Base-by-base conservation (phyloP, 73 alveolate genomes). In the Tetrahymena malaccensis region DNA sequence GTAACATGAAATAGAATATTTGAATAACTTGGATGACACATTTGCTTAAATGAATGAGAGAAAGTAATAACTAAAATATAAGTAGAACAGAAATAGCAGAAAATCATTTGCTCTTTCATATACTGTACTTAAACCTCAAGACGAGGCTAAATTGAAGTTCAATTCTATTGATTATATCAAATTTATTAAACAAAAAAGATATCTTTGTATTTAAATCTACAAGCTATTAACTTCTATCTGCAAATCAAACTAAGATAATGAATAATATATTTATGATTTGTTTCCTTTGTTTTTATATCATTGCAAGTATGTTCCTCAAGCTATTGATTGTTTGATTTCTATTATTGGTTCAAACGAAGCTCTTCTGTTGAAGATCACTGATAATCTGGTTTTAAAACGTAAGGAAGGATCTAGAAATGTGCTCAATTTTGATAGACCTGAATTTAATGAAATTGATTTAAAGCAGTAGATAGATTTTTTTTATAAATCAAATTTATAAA, bases 261-360 rank as follows among this genome's bases (percentile, higher is more conserved):
- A 95, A 43, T 25, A 37, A 33, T 95, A 95, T n/a, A 95, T 94
- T 19, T 95, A 43, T 37, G 94, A 95, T 34, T 56, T 95, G 43
- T 50, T 95, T 34, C 93, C 93, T 22, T 83, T 56, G 19, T 95
- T 95, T 44, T 50, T 85, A 50, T 94, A 44, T 43, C 94, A 95
- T 25, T 95, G 97, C 44, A 43, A 94, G 44, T 89, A 89, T 55
- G 94, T 95, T 44, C 95, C 97, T 19, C 95, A 95, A 35, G 97
- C 97, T 3, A 95, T 95, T 33, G 84, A 85, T 85, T 95, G 97
- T 17, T 70, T 95, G 70, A 95, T 95, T 5, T 89, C 95, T 4
- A 95, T 95, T 34, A 95, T 95, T 34, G 95, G 97, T 34, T 50
- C 44, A 34, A 95, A 95, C 17, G 85, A 95, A 55, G 95, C 43